Base-by-base conservation (phyloP, 2,329 filamentous ascomycete genomes). In the Mycosphaerelloides madeirae region DNA sequence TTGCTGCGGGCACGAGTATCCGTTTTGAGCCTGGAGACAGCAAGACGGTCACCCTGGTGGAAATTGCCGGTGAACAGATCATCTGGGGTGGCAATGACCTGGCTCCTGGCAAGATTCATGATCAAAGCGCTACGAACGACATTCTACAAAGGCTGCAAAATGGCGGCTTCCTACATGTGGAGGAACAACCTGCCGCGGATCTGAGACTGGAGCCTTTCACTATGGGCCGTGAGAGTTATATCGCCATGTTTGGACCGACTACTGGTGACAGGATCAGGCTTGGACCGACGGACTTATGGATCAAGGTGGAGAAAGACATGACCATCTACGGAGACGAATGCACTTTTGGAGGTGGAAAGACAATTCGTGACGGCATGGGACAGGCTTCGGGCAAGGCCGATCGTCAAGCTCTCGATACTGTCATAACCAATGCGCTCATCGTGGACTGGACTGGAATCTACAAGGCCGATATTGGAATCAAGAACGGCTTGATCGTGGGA, bases 391-490 rank as follows among this genome's bases (percentile, higher is more conserved):
- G 87, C 3, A 77, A 87, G 33, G 68, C 77, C 0, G 84, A 91
- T 57, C 72, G 75, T 2, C 81, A 90, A 18, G 81, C 80, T 18
- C 70, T 96, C 46, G 91, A 97, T 64, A 78, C 91, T 36, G 87
- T 95, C 18, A 80, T 97, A 48, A 87, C 83, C 1, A 97, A 96
- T 59, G 91, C 90, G 4, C 70, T 97, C 52, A 84, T 97, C 29
- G 77, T 97, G 15, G 91, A 97, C 69, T 94, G 85, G 78, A 84
- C 79, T 1, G 91, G 91, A 37, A 95, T 97, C 61, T 94, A 87
- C 75, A 97, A 97, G 71, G 91, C 90, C 5, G 91, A 97, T 65
- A 95, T 97, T 62, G 91, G 91, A 20, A 83, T 97, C 65, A 95
- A 94, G 66, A 69, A 89, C 55, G 90, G 91, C 2, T 64, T 85